phyloP scores from a whole-genome alignment of 2,329 filamentous ascomycete genomes.

The Beauveria caledonica region DNA sequence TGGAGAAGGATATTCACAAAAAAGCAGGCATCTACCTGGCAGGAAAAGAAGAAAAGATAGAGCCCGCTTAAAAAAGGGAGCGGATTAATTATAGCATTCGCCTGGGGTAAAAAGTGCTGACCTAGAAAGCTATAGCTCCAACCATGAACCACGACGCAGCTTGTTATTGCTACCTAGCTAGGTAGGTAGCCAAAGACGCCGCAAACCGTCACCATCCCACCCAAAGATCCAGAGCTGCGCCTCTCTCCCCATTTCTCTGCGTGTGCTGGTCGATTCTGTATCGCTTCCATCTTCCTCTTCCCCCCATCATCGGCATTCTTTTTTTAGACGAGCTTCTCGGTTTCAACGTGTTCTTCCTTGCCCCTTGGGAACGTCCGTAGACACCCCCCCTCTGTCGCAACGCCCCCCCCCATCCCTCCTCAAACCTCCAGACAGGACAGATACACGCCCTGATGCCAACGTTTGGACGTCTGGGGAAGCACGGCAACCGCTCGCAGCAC shows the following conservation, averaged over 20 bases:
- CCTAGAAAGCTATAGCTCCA: conserved; percentile 3
- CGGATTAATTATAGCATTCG: neutral
- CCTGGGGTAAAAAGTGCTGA: neutral
- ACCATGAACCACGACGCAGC: neutral
- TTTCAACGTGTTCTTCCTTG: neutral
- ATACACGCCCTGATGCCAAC: conserved; percentile 33
- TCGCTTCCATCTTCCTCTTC: conserved; percentile 13
- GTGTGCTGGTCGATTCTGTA: conserved; percentile 15
- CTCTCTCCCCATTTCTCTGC: conserved; percentile 12
- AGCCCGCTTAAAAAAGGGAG: conserved; percentile 1
- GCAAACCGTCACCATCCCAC: conserved; percentile 8
- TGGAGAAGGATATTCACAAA: neutral
- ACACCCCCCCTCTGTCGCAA: neutral
- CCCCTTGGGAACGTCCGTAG: neutral
- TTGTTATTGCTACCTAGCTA: neutral
- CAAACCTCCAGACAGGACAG: neutral
- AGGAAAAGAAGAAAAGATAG: neutral
- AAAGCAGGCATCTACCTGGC: neutral
- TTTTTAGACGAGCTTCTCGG: conserved; percentile 9
- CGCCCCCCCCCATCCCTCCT: neutral
- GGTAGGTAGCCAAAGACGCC: conserved; percentile 1
- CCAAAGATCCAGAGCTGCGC: conserved; percentile 6
- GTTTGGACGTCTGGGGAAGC: conserved; percentile 47
- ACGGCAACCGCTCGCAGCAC: conserved; percentile 50
- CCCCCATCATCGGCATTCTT: conserved; percentile 14